These are phyloP conservation scores for Fusarium sp. DNA, from an alignment of 2,329 filamentous ascomycete species.

Conservation along the genomic window DNA sequence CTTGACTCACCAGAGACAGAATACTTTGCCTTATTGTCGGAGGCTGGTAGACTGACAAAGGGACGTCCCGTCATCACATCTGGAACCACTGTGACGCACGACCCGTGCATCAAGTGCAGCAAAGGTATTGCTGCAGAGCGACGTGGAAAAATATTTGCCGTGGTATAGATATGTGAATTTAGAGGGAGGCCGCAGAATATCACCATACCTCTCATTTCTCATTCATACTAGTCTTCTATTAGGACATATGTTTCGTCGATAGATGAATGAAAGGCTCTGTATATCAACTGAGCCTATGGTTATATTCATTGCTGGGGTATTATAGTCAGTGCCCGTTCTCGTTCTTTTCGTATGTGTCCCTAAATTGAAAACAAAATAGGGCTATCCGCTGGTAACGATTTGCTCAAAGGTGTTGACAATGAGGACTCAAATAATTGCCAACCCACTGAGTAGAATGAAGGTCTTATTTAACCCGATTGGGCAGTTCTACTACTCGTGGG, in stretches of 20 bases:
- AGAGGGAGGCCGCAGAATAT: neutral
- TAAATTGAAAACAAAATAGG: neutral
- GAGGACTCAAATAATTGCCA: neutral
- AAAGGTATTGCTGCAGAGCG: too few relatives aligned
- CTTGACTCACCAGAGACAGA: neutral
- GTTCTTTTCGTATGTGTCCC: neutral
- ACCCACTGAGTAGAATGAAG: too few relatives aligned
- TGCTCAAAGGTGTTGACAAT: neutral
- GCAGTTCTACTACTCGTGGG: neutral
- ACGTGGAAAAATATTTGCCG: too few relatives aligned
- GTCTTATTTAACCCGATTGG: neutral
- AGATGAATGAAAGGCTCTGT: neutral
- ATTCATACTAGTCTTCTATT: neutral
- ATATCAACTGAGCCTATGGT: rapidly evolving
- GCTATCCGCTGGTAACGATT: too few relatives aligned
- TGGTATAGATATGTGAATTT: too few relatives aligned
- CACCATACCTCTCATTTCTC: neutral
- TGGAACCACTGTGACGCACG: neutral
- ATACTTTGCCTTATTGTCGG: neutral
- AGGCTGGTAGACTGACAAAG: neutral
- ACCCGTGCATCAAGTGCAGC: too few relatives aligned
- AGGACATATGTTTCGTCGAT: neutral
- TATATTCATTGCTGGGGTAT: too few relatives aligned
- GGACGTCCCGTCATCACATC: too few relatives aligned
- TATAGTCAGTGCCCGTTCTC: neutral